phyloP scores from a whole-genome alignment of 306 rosid species.

The Lathyrus oleraceus region DNA sequence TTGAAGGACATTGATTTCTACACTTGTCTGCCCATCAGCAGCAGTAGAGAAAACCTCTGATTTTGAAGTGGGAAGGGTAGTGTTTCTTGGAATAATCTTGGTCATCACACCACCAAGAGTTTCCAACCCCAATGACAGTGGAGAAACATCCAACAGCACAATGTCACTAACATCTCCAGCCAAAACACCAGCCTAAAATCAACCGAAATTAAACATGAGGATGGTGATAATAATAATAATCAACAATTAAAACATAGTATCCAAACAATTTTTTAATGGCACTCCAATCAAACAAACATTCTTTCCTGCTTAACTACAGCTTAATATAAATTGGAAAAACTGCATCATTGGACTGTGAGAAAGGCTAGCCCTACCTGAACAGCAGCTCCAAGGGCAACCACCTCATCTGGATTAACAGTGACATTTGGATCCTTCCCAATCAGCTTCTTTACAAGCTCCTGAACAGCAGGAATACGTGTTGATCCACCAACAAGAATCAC shows the following conservation, averaged over 20 bases:
- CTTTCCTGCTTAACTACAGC: not conserved
- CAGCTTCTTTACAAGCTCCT: constrained; percentile 84
- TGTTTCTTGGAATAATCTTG: constrained; percentile 90
- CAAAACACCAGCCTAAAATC: constrained; percentile 82
- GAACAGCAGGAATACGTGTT: constrained; percentile 92
- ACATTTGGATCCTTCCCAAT: constrained; percentile 90
- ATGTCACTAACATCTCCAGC: constrained; percentile 92
- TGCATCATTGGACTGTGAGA: not conserved
- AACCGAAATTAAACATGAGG: not conserved
- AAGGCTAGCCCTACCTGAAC: constrained; percentile 63
- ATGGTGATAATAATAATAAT: not conserved
- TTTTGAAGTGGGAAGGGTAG: constrained; percentile 93
- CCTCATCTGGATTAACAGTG: constrained; percentile 95
- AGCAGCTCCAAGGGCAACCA: constrained; percentile 96
- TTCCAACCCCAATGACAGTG: constrained; percentile 83
- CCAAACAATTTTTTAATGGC: not conserved
- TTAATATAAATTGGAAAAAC: not conserved
- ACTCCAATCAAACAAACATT: not conserved
- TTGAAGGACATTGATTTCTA: constrained; percentile 90
- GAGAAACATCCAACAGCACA: constrained; percentile 83
- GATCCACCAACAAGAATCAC: constrained; percentile 96
- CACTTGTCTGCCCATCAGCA: constrained; percentile 95
- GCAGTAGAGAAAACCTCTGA: constrained; percentile 97
- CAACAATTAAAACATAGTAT: not conserved
- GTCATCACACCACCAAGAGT: constrained; percentile 97